Conservation (phyloP, 805 yeast species). For the Candida pseudoglaebosa region DNA sequence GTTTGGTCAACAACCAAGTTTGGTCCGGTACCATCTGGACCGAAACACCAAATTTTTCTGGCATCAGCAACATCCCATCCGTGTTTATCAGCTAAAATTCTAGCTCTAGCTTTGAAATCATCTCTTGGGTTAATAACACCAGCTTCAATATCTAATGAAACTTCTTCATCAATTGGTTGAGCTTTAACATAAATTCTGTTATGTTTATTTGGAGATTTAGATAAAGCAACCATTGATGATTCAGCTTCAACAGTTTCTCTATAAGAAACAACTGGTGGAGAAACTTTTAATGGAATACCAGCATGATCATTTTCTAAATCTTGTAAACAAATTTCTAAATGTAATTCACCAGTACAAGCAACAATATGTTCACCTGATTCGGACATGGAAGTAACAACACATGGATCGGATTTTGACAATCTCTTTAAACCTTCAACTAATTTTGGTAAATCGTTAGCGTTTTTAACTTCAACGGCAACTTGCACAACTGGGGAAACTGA, state of each 20-base stretch:
- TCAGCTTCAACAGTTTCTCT: slow-evolving; percentile 96
- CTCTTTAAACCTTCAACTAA: slow-evolving; percentile 99
- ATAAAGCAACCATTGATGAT: slow-evolving; percentile 93
- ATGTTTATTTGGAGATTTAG: slow-evolving; percentile 99
- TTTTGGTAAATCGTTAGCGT: slow-evolving; percentile 99
- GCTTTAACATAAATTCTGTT: slow-evolving; percentile 99
- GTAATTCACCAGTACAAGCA: slow-evolving; percentile 99
- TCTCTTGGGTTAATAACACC: slow-evolving; percentile 94
- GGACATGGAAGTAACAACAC: slow-evolving; percentile 83
- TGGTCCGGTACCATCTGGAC: slow-evolving; percentile 99
- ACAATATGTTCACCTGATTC: slow-evolving; percentile 99
- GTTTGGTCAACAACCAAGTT: slow-evolving; percentile 99
- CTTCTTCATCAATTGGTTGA: slow-evolving; percentile 93
- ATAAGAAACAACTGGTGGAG: slow-evolving; percentile 98
- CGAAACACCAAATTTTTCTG: slow-evolving; percentile 99
- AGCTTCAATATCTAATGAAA: slow-evolving; percentile 82
- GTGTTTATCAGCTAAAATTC: slow-evolving; percentile 97
- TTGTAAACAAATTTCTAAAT: slow-evolving; percentile 93
- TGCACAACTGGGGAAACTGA: slow-evolving; percentile 99
- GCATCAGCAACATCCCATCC: slow-evolving; percentile 99
- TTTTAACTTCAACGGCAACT: slow-evolving; percentile 99
- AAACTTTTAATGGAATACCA: slow-evolving; percentile 96
- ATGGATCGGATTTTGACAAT: slow-evolving; percentile 98
- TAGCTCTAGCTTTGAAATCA: slow-evolving; percentile 98
- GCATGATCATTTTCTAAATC: slow-evolving; percentile 99